Evolutionary conservation across 1,139 yeast species (phyloP).

Genomic region (Zygoascus hellenicus): DNA sequence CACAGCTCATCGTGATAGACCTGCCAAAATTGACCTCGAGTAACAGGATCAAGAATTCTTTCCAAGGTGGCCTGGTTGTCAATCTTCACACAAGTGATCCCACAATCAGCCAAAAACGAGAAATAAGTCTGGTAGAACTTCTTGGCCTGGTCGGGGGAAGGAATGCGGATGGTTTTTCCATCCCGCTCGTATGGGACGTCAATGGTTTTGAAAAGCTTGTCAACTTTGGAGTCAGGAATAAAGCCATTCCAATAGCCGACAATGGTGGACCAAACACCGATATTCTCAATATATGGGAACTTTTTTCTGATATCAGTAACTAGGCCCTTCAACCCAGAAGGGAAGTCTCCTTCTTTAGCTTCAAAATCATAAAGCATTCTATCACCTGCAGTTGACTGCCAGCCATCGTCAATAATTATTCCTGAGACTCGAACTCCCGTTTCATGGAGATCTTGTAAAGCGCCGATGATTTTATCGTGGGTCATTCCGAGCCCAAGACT

Average conservation of each 20-base stretch:
- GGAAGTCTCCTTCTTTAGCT: constrained; percentile 25
- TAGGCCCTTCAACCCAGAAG: constrained; percentile 27
- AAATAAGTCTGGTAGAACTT: constrained; percentile 29
- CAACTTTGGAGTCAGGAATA: constrained; percentile 22
- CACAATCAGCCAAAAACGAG: constrained; percentile 22
- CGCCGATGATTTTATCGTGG: constrained; percentile 21
- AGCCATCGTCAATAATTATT: constrained; percentile 32
- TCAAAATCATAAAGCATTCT: constrained; percentile 24
- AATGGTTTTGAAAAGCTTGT: constrained; percentile 19
- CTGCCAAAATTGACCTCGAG: constrained; percentile 20
- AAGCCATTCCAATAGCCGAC: constrained; percentile 33
- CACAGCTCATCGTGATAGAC: constrained; percentile 28
- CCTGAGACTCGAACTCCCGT: constrained; percentile 23
- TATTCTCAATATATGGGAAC: constrained; percentile 29
- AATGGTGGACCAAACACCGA: constrained; percentile 33
- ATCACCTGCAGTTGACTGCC: constrained; percentile 26
- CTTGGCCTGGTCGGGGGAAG: constrained; percentile 18
- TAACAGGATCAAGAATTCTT: constrained; percentile 19
- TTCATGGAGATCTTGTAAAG: constrained; percentile 24
- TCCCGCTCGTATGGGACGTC: constrained; percentile 4
- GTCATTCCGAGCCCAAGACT: constrained; percentile 27
- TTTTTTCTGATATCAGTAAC: constrained; percentile 20
- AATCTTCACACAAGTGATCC: constrained; percentile 29
- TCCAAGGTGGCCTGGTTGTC: constrained; percentile 30
- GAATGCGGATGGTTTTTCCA: constrained; percentile 11